Conservation (phyloP, 2,329 filamentous ascomycete species). For the Alternaria triticina region DNA sequence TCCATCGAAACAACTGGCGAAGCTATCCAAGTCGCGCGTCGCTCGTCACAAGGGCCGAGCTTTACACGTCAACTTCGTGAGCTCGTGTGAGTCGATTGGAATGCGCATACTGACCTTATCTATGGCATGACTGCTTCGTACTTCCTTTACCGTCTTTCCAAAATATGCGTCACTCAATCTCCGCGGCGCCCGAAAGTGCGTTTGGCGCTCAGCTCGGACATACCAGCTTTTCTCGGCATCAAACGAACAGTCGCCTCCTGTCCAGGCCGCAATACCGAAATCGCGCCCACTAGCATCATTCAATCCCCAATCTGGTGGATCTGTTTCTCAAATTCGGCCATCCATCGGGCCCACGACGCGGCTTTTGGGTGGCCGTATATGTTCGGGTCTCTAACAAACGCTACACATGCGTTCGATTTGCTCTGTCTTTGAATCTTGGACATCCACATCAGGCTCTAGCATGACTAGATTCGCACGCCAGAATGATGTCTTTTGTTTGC, state of each 20-base stretch:
- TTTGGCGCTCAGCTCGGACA: not conserved
- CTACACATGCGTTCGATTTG: conserved; percentile 10
- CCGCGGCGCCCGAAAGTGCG: not conserved
- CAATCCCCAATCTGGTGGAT: not conserved
- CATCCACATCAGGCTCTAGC: not conserved
- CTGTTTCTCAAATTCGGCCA: not conserved
- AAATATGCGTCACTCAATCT: not conserved
- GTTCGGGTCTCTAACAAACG: conserved; percentile 17
- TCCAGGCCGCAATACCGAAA: not conserved
- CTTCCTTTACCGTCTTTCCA: not conserved
- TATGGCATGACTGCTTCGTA: not conserved
- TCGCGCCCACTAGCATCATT: not conserved
- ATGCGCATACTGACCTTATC: not conserved
- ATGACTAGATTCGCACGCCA: not conserved
- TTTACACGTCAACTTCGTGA: not conserved
- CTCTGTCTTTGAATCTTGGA: not conserved
- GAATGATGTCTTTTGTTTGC: not conserved
- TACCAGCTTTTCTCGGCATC: not conserved
- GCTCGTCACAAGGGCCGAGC: not conserved
- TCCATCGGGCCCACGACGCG: not conserved
- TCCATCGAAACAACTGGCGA: too few relatives aligned
- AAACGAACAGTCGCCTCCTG: not conserved
- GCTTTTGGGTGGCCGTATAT: conserved; percentile 1
- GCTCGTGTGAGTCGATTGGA: not conserved
- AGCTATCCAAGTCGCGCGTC: too few relatives aligned